Conservation (phyloP, 176 grass and related monocot species). For the Phyllostachys edulis region DNA sequence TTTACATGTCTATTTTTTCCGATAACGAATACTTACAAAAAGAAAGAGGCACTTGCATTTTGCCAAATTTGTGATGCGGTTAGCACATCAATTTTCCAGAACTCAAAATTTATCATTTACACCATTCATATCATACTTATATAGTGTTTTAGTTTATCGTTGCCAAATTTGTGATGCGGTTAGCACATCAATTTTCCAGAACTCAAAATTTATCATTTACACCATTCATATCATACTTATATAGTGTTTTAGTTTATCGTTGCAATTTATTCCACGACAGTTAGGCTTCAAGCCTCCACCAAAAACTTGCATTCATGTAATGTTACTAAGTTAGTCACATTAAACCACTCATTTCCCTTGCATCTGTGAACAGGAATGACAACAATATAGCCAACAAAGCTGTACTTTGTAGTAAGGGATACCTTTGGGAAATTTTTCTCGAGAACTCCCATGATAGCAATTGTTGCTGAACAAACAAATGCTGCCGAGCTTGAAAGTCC, state of each 20-base stretch:
- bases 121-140: background rate
- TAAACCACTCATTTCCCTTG: background rate
- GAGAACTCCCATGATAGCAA: constrained; percentile 89
- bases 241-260: background rate
- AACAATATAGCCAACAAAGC: background rate
- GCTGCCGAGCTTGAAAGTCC: constrained; percentile 93
- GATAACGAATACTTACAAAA: background rate
- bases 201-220: background rate
- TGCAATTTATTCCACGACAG: background rate
- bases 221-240: background rate
- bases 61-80: background rate
- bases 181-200: background rate
- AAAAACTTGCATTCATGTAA: background rate
- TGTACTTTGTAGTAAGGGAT: constrained; percentile 8
- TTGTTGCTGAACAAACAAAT: constrained; percentile 97
- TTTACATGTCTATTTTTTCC: background rate
- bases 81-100: background rate
- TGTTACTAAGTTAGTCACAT: background rate
- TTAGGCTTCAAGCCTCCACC: background rate
- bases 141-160: background rate
- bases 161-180: background rate
- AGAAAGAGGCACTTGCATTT: background rate
- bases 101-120: background rate
- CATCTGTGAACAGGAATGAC: background rate
- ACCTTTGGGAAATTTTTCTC: constrained; percentile 84